Evolutionary conservation across 495 filamentous ascomycete genomes (phyloP), one percentile per base, ranked within the genome.

Genomic region (Parathielavia appendiculata): DNA sequence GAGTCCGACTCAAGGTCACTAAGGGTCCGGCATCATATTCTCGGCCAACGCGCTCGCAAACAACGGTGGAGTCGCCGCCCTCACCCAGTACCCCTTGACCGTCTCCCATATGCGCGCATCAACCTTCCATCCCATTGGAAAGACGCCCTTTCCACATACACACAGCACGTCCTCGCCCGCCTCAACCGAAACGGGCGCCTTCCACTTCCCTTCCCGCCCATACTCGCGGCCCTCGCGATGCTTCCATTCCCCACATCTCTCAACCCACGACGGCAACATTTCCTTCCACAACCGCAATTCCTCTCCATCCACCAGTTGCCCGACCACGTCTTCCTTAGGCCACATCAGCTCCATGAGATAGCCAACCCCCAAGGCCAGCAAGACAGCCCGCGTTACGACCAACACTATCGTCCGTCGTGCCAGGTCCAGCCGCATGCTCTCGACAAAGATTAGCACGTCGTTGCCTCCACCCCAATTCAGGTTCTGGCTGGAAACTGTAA

Each of bases 181-280:
- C 32, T 23, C 49, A 1, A 38, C 17, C 35, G 19, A 26, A 20
- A 52, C 50, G 32, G 48, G 48, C 32, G 48, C 46, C 46, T 14
- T 36, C 48, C 36, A 20, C 19, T 34, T 17, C 20, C 6, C 36
- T 5, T 2, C 13, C 9, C 19, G 36, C 17, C 36, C 35, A 22
- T 41, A 52, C 50, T 30, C 59, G 54, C 0, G 62, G 3, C 36
- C 57, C 2, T 61, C 26, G n/a, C 47, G 49, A 57, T 85, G 82
- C 1, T 63, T 57, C 79, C 79, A 85, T 12, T 69, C 73, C 20
- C 82, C 70, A 55, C 80, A 84, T 5, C 82, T 73, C 64, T 85
- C 82, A 8, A 72, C 75, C 38, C 76, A 68, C 1, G 76, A 73
- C 1, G 81, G 73, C 12, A 84, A 56, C 1, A 70, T 48, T 26